phyloP scores from a whole-genome alignment of 2,329 filamentous ascomycete genomes.

The Akanthomyces dipterigenus region DNA sequence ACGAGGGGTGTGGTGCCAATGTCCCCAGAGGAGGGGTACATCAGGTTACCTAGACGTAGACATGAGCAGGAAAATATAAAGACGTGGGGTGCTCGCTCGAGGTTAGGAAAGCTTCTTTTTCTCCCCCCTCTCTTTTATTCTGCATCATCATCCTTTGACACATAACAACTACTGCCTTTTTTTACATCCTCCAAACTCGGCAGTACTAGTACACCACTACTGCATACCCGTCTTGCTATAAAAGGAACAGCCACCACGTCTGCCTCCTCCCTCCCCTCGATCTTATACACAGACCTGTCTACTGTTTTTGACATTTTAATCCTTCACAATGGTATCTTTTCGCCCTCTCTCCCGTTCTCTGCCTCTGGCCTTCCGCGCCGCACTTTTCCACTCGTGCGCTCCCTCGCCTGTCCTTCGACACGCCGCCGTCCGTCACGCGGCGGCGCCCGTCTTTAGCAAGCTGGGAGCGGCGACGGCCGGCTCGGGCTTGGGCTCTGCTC shows the following conservation, averaged over 20 bases:
- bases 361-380: constrained; percentile 21
- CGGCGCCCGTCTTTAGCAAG: constrained; percentile 27
- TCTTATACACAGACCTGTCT: background rate
- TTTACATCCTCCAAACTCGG: background rate
- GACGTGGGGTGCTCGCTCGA: background rate
- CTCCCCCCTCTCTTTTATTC: background rate
- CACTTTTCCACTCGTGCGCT: constrained; percentile 19
- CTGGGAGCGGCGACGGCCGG: constrained; percentile 22
- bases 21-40: background rate
- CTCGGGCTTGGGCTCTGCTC: constrained; percentile 23
- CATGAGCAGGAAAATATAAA: background rate
- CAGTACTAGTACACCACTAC: background rate
- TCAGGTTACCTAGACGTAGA: background rate
- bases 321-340: constrained; percentile 26
- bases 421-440: constrained; percentile 7
- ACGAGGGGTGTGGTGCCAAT: background rate
- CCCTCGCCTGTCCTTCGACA: constrained; percentile 17
- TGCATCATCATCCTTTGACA: constrained; percentile 10
- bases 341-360: constrained; percentile 22
- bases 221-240: background rate
- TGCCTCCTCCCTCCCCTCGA: background rate
- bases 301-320: background rate
- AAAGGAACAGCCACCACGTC: background rate
- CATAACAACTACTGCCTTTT: background rate
- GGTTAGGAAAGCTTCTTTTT: background rate